phyloP scores from a whole-genome alignment of 2,329 filamentous ascomycete genomes.

The Curvularia eragrostidis region DNA sequence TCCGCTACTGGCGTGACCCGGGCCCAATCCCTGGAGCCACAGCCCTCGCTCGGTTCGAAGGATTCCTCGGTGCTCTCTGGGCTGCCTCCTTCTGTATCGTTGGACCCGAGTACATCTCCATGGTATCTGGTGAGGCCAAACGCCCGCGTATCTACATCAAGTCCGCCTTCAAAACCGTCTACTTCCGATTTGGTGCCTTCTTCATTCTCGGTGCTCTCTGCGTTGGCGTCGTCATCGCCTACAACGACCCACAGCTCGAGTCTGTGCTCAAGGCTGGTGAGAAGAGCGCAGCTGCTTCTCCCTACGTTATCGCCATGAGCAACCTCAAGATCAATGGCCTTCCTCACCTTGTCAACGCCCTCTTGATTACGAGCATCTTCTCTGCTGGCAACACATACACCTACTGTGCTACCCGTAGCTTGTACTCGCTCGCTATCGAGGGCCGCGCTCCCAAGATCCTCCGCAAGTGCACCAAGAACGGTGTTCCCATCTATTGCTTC shows the following conservation, averaged over 20 bases:
- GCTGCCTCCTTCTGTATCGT: slow-evolving; percentile 57
- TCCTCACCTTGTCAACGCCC: slow-evolving; percentile 65
- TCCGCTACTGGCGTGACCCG: slow-evolving; percentile 54
- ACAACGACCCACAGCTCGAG: slow-evolving; percentile 74
- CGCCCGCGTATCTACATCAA: slow-evolving; percentile 56
- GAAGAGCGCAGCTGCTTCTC: slow-evolving; percentile 61
- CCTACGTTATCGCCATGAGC: slow-evolving; percentile 68
- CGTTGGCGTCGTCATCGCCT: slow-evolving; percentile 60
- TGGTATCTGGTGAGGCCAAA: slow-evolving; percentile 57
- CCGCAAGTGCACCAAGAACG: slow-evolving; percentile 64
- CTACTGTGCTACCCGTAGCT: slow-evolving; percentile 60
- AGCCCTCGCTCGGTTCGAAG: slow-evolving; percentile 42
- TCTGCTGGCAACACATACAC: slow-evolving; percentile 63
- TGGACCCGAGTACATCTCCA: slow-evolving; percentile 58
- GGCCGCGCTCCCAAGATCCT: slow-evolving; percentile 63
- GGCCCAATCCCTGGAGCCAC: slow-evolving; percentile 41
- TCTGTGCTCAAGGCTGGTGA: slow-evolving; percentile 50
- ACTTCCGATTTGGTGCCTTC: slow-evolving; percentile 56
- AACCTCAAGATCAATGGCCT: slow-evolving; percentile 61
- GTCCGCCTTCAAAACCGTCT: slow-evolving; percentile 57
- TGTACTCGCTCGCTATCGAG: slow-evolving; percentile 62
- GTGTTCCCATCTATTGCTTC: slow-evolving; percentile 78
- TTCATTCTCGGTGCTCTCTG: slow-evolving; percentile 56
- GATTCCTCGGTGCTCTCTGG: slow-evolving; percentile 50
- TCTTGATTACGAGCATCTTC: slow-evolving; percentile 62